phyloP scores from a whole-genome alignment of 2,329 filamentous ascomycete species.

The Paraphoma chrysanthemicola region DNA sequence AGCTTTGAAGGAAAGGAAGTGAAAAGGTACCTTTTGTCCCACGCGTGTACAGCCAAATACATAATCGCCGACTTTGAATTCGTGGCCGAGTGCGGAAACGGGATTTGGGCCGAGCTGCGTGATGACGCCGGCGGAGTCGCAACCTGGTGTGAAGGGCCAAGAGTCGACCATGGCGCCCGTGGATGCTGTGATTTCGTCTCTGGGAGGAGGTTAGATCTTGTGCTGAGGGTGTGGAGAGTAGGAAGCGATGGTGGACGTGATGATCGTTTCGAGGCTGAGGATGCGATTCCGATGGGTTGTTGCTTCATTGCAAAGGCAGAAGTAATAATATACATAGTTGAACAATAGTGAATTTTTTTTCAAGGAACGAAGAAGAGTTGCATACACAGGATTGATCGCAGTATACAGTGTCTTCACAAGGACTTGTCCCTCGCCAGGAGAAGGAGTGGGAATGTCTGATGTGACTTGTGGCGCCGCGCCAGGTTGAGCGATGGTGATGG shows the following conservation, averaged over 20 bases:
- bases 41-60: slow-evolving; percentile 43
- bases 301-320: too few species aligned
- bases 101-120: slow-evolving; percentile 38
- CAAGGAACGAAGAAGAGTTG: background rate
- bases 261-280: too few species aligned
- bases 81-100: slow-evolving; percentile 14
- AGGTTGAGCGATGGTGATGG: slow-evolving; percentile 13
- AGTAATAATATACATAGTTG: too few species aligned
- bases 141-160: slow-evolving; percentile 40
- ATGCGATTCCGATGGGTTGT: too few species aligned
- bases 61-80: slow-evolving; percentile 38
- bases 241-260: too few species aligned
- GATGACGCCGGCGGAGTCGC: slow-evolving; percentile 38
- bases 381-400: slow-evolving; percentile 42
- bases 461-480: slow-evolving; percentile 13
- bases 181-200: slow-evolving; percentile 32
- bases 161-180: slow-evolving; percentile 34
- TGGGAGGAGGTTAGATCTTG: background rate
- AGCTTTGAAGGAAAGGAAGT: background rate
- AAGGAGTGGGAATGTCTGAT: slow-evolving; percentile 27
- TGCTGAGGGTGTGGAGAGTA: too few species aligned
- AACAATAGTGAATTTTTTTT: too few species aligned
- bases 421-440: slow-evolving; percentile 33
- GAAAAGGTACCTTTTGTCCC: slow-evolving; percentile 12
- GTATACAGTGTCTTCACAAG: slow-evolving; percentile 41